A percentile compares a stretch with the other conserved stretches of the same genome.
These are phyloP conservation scores for Cystoderma amianthinum DNA, from an alignment of 768 basidiomycete species.

Conservation along the genomic window DNA sequence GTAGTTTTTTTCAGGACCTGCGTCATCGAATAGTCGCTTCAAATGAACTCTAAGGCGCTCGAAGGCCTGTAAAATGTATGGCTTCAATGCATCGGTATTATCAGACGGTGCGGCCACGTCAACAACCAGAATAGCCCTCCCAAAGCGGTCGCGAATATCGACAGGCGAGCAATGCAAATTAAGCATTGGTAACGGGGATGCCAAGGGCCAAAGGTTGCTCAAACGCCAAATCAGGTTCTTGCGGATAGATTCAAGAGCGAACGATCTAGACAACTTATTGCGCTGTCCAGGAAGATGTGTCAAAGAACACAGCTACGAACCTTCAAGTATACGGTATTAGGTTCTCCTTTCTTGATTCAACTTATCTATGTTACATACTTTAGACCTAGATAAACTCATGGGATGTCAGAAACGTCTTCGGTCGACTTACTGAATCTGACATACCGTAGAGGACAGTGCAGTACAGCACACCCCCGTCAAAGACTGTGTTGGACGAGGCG, in stretches of 20 bases:
- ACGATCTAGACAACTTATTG: conserved; percentile 58
- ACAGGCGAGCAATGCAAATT: conserved; percentile 50
- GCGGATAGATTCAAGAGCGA: conserved; percentile 52
- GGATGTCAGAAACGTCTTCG: no score
- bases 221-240: conserved; percentile 54
- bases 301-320: no score
- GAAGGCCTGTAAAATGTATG: conserved; percentile 37
- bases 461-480: no score
- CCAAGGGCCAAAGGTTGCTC: conserved; percentile 30
- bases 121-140: conserved; percentile 58
- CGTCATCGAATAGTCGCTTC: conserved; percentile 33
- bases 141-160: conserved; percentile 49
- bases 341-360: no score
- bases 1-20: conserved; percentile 13
- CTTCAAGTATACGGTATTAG: no score
- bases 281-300: conserved; percentile 33
- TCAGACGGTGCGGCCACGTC: conserved; percentile 34
- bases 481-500: no score
- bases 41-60: conserved; percentile 57
- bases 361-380: no score
- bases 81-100: conserved; percentile 28
- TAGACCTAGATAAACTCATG: no score
- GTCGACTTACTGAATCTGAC: no score
- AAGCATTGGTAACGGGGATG: conserved; percentile 19
- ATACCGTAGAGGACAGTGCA: no score